phyloP scores from a whole-genome alignment of 2,329 filamentous ascomycete species.

The Trichoderma brevicompactum region DNA sequence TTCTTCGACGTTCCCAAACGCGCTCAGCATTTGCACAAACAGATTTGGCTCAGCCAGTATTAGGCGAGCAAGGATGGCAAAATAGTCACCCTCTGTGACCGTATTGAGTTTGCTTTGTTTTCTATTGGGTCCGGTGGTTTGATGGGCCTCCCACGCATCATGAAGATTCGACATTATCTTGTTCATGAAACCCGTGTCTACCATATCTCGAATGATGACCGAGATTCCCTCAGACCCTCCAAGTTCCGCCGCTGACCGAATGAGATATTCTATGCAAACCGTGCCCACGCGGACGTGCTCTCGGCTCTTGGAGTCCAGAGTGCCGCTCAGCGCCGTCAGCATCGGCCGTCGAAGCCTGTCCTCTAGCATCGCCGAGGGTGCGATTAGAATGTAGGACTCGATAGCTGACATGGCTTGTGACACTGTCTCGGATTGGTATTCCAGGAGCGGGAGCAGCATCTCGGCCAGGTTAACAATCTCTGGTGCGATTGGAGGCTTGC shows the following conservation, averaged over 20 bases:
- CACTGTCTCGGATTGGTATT: conserved; percentile 67
- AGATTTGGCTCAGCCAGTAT: conserved; percentile 71
- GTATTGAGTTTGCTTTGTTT: conserved; percentile 71
- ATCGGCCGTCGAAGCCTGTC: conserved; percentile 58
- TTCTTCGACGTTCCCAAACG: conserved; percentile 52
- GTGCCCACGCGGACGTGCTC: conserved; percentile 63
- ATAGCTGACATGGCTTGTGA: conserved; percentile 65
- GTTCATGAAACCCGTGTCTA: conserved; percentile 64
- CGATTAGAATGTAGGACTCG: conserved; percentile 72
- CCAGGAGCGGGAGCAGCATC: conserved; percentile 67
- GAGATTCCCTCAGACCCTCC: conserved; percentile 65
- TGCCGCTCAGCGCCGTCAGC: conserved; percentile 54
- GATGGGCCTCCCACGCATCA: conserved; percentile 72
- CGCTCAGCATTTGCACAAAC: conserved; percentile 63
- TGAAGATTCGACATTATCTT: conserved; percentile 69
- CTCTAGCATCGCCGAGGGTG: conserved; percentile 67
- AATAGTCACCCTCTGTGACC: conserved; percentile 82
- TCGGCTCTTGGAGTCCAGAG: conserved; percentile 58
- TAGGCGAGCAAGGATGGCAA: conserved; percentile 79
- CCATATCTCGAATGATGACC: conserved; percentile 67
- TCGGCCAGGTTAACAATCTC: conserved; percentile 67
- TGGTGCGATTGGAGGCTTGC: conserved; percentile 62
- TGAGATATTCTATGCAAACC: conserved; percentile 66
- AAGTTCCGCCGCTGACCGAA: conserved; percentile 65
- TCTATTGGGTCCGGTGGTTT: conserved; percentile 80